Conservation (phyloP, 768 basidiomycete species). For the Fistulinella prunicolor region DNA sequence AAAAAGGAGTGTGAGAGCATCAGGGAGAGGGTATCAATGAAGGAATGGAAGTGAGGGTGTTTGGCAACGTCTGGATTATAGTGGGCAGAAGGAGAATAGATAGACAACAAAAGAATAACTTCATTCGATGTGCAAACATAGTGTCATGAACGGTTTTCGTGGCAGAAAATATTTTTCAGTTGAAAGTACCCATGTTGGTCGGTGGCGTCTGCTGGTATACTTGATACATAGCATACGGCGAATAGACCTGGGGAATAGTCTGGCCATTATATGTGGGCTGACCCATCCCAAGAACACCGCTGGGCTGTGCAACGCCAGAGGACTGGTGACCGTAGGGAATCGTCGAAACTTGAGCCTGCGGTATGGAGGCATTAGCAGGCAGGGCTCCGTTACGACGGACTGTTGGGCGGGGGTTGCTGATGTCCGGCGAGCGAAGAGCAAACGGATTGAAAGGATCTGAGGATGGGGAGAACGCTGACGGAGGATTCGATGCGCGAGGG, state of each 20-base stretch:
- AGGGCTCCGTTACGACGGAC: slow-evolving; percentile 43
- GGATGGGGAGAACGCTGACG: slow-evolving; percentile 48
- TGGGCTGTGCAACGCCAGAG: slow-evolving; percentile 54
- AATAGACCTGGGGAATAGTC: slow-evolving; percentile 65
- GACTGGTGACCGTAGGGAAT: slow-evolving; percentile 60
- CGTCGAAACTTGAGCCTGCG: slow-evolving; percentile 29
- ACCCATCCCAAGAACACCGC: slow-evolving; percentile 58
- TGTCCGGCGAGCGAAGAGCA: slow-evolving; percentile 47
- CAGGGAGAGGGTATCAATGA: slow-evolving; percentile 29
- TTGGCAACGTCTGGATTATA: slow-evolving; percentile 27
- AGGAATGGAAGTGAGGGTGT: slow-evolving; percentile 21
- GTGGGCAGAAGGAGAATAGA: slow-evolving; percentile 30
- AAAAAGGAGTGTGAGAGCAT: slow-evolving; percentile 23
- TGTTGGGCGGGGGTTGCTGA: slow-evolving; percentile 47
- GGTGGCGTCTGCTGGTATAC: slow-evolving; percentile 75
- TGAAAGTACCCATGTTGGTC: slow-evolving; percentile 74
- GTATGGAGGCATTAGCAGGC: slow-evolving; percentile 32
- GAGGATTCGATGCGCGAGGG: slow-evolving; percentile 42
- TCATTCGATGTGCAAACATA: slow-evolving; percentile 29
- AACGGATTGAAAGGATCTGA: slow-evolving; percentile 60
- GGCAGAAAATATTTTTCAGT: slow-evolving; percentile 38
- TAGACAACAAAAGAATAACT: slow-evolving; percentile 33
- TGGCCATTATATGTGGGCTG: slow-evolving; percentile 63
- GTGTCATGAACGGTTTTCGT: slow-evolving; percentile 43
- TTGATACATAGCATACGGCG: slow-evolving; percentile 76